A percentile compares a stretch with the other conserved stretches of the same genome.
Conservation (phyloP, 2,329 filamentous ascomycete genomes). For the Paramyrothecium roridum region DNA sequence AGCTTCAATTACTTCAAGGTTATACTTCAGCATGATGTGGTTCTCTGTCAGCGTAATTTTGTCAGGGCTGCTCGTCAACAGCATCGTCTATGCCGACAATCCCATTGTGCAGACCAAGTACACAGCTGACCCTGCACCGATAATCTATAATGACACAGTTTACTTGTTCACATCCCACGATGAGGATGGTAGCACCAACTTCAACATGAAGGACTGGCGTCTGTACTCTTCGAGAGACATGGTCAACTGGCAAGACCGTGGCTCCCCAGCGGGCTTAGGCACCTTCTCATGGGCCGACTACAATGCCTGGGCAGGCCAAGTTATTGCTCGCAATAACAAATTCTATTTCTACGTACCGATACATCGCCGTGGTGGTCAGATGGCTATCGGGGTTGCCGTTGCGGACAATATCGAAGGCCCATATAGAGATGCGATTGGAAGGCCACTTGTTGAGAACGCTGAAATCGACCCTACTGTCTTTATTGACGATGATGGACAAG, state of each 20-base stretch:
- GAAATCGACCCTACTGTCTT: conserved; percentile 29
- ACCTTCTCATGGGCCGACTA: conserved; percentile 28
- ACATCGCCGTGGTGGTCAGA: conserved; percentile 12
- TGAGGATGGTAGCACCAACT: conserved; percentile 19
- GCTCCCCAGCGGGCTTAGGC: conserved; percentile 16
- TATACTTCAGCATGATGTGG: too few species aligned
- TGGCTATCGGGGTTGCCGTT: conserved; percentile 24
- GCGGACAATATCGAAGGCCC: conserved; percentile 23
- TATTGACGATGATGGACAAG: conserved; percentile 32
- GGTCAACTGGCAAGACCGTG: conserved; percentile 29
- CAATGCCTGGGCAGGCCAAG: conserved; percentile 31
- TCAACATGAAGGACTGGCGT: conserved; percentile 27
- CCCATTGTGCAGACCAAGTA: neutral
- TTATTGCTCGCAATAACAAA: conserved; percentile 24
- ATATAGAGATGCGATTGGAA: conserved; percentile 23
- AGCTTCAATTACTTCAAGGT: too few species aligned
- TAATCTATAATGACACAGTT: conserved; percentile 21
- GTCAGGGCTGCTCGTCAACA: neutral
- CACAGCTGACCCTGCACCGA: conserved; percentile 20
- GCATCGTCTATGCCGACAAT: neutral
- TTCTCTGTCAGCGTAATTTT: too few species aligned
- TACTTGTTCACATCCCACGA: conserved; percentile 29
- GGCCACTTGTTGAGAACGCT: conserved; percentile 23
- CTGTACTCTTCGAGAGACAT: conserved; percentile 29
- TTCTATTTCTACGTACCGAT: conserved; percentile 30